phyloP scores from a whole-genome alignment of 2,329 filamentous ascomycete genomes.

The Calonectria hongkongensis region DNA sequence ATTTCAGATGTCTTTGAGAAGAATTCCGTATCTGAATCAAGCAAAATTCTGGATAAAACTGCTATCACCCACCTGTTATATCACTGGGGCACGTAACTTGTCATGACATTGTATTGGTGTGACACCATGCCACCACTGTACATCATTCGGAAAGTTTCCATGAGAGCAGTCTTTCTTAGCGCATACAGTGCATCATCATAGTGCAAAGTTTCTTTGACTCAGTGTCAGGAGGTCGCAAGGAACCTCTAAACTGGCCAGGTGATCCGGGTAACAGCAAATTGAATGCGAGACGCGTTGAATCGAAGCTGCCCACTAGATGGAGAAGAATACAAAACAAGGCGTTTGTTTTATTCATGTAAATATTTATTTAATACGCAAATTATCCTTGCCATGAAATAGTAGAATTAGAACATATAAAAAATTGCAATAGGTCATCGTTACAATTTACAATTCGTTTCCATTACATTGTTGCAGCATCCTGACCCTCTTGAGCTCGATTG shows the following conservation, averaged over 20 bases:
- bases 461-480: slow-evolving; percentile 83
- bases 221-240: too few species aligned
- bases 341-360: not conserved
- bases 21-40: not conserved
- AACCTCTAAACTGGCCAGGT: not conserved
- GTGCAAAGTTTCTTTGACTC: not conserved
- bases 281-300: not conserved
- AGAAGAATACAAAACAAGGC: not conserved
- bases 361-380: not conserved
- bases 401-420: not conserved
- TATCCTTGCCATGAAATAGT: not conserved
- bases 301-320: not conserved
- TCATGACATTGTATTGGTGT: not conserved
- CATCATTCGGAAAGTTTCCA: not conserved
- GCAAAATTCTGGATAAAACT: not conserved
- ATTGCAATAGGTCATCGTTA: not conserved
- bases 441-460: slow-evolving; percentile 68
- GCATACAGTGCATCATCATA: not conserved
- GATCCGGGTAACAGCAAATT: not conserved
- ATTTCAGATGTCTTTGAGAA: not conserved
- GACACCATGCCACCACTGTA: not conserved
- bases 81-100: not conserved
- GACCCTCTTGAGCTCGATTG: slow-evolving; percentile 82
- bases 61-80: not conserved
- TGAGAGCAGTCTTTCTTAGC: not conserved